A percentile compares a stretch with the other conserved stretches of the same genome.
phyloP scores from a whole-genome alignment of 1,284 basidiomycete species.

The Hymenochaete sp. region DNA sequence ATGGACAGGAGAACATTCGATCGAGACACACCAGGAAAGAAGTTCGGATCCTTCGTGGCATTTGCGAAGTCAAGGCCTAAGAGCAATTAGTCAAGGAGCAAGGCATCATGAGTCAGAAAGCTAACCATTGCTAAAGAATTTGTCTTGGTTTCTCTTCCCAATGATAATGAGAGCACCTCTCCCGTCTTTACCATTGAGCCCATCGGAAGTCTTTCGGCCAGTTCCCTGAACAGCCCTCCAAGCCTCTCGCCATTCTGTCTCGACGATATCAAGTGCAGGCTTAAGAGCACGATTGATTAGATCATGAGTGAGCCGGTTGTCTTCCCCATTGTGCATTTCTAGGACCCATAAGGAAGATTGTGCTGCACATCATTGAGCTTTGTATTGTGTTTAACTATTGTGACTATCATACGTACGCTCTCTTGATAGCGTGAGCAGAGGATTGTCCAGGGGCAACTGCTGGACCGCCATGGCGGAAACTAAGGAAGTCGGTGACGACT shows the following conservation, averaged over 20 bases:
- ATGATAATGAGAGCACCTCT: constrained; percentile 72
- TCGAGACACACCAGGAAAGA: constrained; percentile 55
- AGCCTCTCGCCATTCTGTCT: constrained; percentile 64
- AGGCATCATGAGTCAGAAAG: background rate
- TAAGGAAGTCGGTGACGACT: no score
- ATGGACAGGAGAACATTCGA: no score
- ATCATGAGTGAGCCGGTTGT: constrained; percentile 59
- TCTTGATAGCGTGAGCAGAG: constrained; percentile 54
- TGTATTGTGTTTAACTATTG: background rate
- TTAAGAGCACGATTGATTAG: constrained; percentile 56
- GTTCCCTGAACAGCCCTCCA: constrained; percentile 36
- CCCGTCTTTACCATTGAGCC: constrained; percentile 30
- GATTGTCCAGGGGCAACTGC: constrained; percentile 34
- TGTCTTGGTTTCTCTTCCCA: constrained; percentile 64
- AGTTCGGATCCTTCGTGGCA: constrained; percentile 54
- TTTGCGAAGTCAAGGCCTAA: constrained; percentile 67
- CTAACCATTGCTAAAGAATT: constrained; percentile 84
- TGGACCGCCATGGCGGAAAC: no score
- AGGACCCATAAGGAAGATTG: constrained; percentile 54
- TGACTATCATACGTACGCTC: constrained; percentile 34
- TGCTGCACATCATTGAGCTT: background rate
- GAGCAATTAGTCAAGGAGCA: background rate
- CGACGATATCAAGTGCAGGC: constrained; percentile 71
- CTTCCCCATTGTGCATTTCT: constrained; percentile 68
- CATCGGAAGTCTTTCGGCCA: constrained; percentile 28